Evolutionary conservation across 2,329 filamentous ascomycete genomes (phyloP).

Genomic region (Colletotrichum cordylinicola): DNA sequence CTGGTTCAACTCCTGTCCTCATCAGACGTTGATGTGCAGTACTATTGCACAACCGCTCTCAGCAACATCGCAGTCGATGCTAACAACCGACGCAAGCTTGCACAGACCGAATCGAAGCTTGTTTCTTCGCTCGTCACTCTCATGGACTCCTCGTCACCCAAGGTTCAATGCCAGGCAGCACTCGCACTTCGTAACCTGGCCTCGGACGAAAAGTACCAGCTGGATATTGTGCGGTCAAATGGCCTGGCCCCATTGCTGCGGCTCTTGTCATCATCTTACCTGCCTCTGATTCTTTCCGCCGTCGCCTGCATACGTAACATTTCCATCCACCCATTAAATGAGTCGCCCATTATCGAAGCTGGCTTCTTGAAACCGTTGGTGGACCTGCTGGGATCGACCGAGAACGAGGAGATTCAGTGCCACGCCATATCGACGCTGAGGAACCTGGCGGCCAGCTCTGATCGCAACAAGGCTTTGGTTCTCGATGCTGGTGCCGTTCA

Average conservation of each 20-base stretch:
- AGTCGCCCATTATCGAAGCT: constrained; percentile 97
- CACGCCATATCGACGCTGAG: constrained; percentile 96
- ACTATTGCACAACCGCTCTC: constrained; percentile 97
- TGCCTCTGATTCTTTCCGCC: constrained; percentile 93
- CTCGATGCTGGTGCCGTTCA: constrained; percentile 95
- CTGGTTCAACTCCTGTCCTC: constrained; percentile 94
- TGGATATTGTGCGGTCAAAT: constrained; percentile 92
- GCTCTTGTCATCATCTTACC: constrained; percentile 91
- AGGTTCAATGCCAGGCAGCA: constrained; percentile 97
- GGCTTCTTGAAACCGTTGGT: constrained; percentile 94
- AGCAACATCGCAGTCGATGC: constrained; percentile 98
- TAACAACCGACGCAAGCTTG: constrained; percentile 88
- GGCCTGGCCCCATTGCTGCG: constrained; percentile 86
- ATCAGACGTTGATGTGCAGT: constrained; percentile 95
- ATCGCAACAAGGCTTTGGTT: constrained; percentile 97
- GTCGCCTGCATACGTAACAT: constrained; percentile 99
- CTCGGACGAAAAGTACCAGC: constrained; percentile 97
- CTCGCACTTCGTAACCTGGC: constrained; percentile 92
- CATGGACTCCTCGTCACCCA: constrained; percentile 97
- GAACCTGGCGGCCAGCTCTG: constrained; percentile 94
- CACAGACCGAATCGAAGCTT: constrained; percentile 87
- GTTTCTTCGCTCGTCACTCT: constrained; percentile 94
- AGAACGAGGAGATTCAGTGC: constrained; percentile 98
- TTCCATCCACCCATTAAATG: constrained; percentile 96
- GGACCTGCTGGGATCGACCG: constrained; percentile 90